Evolutionary conservation across 208 protist species (phyloP).

Genomic region (Acanthamoeba lenticulata): DNA sequence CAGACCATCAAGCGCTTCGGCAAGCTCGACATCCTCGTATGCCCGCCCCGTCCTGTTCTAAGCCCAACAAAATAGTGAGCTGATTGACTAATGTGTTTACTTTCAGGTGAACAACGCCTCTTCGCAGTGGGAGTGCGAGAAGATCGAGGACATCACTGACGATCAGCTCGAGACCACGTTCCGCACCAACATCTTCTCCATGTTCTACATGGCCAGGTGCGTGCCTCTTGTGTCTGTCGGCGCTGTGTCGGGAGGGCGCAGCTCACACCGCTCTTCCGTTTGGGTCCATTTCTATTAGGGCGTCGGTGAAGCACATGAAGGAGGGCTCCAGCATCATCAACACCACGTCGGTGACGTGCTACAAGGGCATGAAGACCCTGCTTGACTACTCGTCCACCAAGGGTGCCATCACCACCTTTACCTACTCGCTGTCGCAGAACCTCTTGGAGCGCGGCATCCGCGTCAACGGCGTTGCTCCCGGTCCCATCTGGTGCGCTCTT

Average conservation of each 20-base stretch:
- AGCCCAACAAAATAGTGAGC: not conserved
- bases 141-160: slow-evolving; percentile 72
- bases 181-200: slow-evolving; percentile 78
- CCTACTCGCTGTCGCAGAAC: slow-evolving; percentile 72
- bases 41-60: not conserved
- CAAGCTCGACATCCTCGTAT: slow-evolving; percentile 68
- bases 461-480: slow-evolving; percentile 83
- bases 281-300: too few species aligned
- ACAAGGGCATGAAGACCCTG: slow-evolving; percentile 70
- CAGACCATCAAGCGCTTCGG: slow-evolving; percentile 63
- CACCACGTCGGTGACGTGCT: slow-evolving; percentile 70
- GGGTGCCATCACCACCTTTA: slow-evolving; percentile 79
- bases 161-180: slow-evolving; percentile 78
- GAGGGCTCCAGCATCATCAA: slow-evolving; percentile 79
- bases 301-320: slow-evolving; percentile 70
- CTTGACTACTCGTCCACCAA: slow-evolving; percentile 82
- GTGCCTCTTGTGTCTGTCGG: too few species aligned
- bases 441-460: slow-evolving; percentile 75
- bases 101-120: slow-evolving; percentile 77
- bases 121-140: slow-evolving; percentile 55
- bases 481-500: too few species aligned
- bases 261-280: too few species aligned
- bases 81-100: not conserved
- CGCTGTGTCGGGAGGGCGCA: too few species aligned
- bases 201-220: slow-evolving; percentile 76